Base-by-base conservation (phyloP, 495 filamentous ascomycete species). In the Penicillium subrubescens region DNA sequence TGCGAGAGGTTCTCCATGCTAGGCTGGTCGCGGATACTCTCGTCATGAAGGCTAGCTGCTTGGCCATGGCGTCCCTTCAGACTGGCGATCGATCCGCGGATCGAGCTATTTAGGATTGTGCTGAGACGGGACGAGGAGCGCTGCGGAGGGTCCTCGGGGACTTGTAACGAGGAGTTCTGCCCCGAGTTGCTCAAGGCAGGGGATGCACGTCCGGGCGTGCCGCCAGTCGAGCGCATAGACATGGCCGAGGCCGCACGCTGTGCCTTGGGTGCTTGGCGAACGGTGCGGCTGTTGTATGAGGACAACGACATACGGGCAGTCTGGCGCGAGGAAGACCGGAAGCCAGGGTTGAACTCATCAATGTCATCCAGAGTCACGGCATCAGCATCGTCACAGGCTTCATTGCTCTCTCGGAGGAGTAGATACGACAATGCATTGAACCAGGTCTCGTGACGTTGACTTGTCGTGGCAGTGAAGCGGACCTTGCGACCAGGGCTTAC, bases 351-450 rank as follows among this genome's bases (percentile, higher is more conserved):
- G 81, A 98, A 97, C 69, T 97, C 95, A 34, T 89, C 88, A 14
- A 96, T 86, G 68, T 97, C 94, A 62, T 94, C 91, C 58, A 85
- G 75, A 1, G 89, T 90, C 64, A 84, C 84, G 62, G 86, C 84
- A 62, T 86, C 85, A 48, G 87, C 86, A 51, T 90, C 89, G 27
- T 83, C 82, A 46, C 79, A 80, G 34, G 79, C 79, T 35, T 89
- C 86, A 50, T 86, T 75, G 25, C 82, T 81, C 15, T 90, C 91
- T 44, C 93, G 88, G 23, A 96, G 78, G 33, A 98, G 84, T 14
- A 99, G 86, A 71, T 99, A 99, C 3, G 93, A 96, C 41, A 99
- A 83, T 7, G 95, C 93, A 72, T 97, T 97, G 84, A 95, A 98
- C 95, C 95, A 99, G 5, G 94, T 98, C 75, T 98, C 95, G 67